phyloP scores from a whole-genome alignment of 129 eudicot species.

The Pittosporum tobira region DNA sequence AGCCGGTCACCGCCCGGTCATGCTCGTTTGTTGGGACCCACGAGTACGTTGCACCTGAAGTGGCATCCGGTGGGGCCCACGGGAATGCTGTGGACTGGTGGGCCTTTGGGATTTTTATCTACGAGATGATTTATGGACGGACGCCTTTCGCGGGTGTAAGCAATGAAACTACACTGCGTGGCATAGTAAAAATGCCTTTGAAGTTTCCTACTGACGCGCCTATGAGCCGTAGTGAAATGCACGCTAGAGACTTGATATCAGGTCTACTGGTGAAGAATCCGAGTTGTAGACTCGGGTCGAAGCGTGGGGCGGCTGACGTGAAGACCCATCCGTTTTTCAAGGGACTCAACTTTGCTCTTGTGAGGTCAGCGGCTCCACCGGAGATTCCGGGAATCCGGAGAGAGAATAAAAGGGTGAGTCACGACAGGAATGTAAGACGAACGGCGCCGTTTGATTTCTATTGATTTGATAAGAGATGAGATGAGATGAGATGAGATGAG shows the following conservation, averaged over 20 bases:
- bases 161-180: slow-evolving; percentile 63
- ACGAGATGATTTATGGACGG: slow-evolving; percentile 87
- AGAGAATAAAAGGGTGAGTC: slow-evolving; percentile 17
- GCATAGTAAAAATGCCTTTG: slow-evolving; percentile 47
- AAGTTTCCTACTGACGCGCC: slow-evolving; percentile 46
- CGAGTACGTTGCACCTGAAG: slow-evolving; percentile 94
- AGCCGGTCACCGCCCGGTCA: slow-evolving; percentile 78
- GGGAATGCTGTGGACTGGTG: slow-evolving; percentile 98
- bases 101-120: slow-evolving; percentile 80
- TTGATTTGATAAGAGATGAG: slow-evolving; percentile 6
- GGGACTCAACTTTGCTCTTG: slow-evolving; percentile 72
- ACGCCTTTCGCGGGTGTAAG: slow-evolving; percentile 76
- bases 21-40: slow-evolving; percentile 93
- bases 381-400: slow-evolving; percentile 26
- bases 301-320: slow-evolving; percentile 78
- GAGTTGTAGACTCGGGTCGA: slow-evolving; percentile 59
- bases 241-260: slow-evolving; percentile 66
- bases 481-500: too few relatives aligned
- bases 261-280: slow-evolving; percentile 62
- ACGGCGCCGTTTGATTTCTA: slow-evolving; percentile 58
- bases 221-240: slow-evolving; percentile 35
- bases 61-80: slow-evolving; percentile 76
- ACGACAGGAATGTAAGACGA: slow-evolving; percentile 9
- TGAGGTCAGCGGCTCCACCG: slow-evolving; percentile 64
- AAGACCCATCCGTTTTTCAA: slow-evolving; percentile 88